phyloP scores from a whole-genome alignment of 2,329 filamentous ascomycete species.

The Apiospora kogelbergensis region DNA sequence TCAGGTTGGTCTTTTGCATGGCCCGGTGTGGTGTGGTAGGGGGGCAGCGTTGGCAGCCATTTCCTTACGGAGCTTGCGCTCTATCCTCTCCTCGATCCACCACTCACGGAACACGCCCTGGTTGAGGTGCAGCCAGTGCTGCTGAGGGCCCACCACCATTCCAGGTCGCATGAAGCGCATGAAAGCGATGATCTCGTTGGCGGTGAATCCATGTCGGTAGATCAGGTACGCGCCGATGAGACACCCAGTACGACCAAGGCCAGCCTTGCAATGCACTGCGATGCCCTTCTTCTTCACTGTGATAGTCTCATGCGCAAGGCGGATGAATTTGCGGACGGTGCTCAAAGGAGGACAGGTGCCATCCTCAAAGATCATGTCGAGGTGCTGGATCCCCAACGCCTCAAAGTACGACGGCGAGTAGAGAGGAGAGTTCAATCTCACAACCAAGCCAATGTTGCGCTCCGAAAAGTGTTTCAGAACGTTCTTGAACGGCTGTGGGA shows the following conservation, averaged over 20 bases:
- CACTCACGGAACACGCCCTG: conserved; percentile 97
- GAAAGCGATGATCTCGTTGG: conserved; percentile 94
- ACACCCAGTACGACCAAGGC: conserved; percentile 91
- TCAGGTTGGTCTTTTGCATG: conserved; percentile 57
- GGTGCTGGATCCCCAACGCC: conserved; percentile 87
- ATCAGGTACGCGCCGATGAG: conserved; percentile 97
- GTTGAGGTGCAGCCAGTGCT: conserved; percentile 98
- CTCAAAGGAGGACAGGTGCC: conserved; percentile 89
- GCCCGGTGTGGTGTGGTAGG: conserved; percentile 59
- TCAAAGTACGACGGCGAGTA: conserved; percentile 98
- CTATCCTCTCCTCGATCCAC: conserved; percentile 89
- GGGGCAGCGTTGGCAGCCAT: conserved; percentile 45
- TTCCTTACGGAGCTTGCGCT: conserved; percentile 64
- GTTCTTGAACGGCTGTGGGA: conserved; percentile 92
- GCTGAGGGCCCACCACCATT: conserved; percentile 98
- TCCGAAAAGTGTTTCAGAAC: conserved; percentile 87
- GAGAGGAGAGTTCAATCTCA: conserved; percentile 90
- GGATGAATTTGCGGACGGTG: conserved; percentile 93
- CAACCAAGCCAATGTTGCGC: conserved; percentile 87
- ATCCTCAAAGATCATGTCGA: conserved; percentile 99
- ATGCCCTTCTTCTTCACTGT: conserved; percentile 88
- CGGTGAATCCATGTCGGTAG: conserved; percentile 95
- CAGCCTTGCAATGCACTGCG: conserved; percentile 97
- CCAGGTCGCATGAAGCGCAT: conserved; percentile 99
- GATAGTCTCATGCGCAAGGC: conserved; percentile 92